Evolutionary conservation across 495 filamentous ascomycete species (phyloP).

Genomic region (Saxispiralis lemnorum): DNA sequence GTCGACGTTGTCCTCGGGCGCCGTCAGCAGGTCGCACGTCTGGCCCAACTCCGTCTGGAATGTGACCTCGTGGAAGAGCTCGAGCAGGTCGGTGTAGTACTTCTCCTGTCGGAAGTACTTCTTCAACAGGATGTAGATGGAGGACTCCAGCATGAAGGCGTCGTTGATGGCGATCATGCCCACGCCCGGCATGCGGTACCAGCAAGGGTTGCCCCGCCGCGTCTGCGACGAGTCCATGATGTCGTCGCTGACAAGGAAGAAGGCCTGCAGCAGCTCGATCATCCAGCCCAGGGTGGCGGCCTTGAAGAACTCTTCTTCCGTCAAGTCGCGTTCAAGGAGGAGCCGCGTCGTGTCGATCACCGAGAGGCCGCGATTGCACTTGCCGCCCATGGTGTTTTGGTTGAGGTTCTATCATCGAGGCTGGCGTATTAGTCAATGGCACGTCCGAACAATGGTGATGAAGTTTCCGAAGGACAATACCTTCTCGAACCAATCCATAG

Average conservation of each 20-base stretch:
- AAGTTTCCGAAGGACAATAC: constrained; percentile 28
- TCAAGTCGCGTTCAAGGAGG: constrained; percentile 55
- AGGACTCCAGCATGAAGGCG: constrained; percentile 81
- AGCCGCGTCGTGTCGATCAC: constrained; percentile 76
- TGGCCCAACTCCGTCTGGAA: constrained; percentile 92
- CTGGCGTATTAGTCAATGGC: constrained; percentile 9
- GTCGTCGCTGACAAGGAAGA: constrained; percentile 96
- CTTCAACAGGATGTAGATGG: constrained; percentile 81
- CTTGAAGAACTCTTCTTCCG: constrained; percentile 64
- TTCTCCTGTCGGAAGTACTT: constrained; percentile 78
- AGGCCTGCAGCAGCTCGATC: constrained; percentile 92
- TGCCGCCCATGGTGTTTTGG: constrained; percentile 79
- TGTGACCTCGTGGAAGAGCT: constrained; percentile 87
- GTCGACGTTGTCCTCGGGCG: constrained; percentile 79
- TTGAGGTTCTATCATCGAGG: constrained; percentile 32
- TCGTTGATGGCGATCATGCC: constrained; percentile 97
- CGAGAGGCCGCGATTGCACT: constrained; percentile 97
- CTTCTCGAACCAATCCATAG: constrained; percentile 72
- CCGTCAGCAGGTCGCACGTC: constrained; percentile 83
- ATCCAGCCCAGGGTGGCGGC: constrained; percentile 83
- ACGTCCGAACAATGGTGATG: background rate
- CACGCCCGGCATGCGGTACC: constrained; percentile 75
- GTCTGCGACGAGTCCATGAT: constrained; percentile 95
- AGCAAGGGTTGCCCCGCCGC: constrained; percentile 81
- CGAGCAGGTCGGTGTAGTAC: constrained; percentile 71